Percentiles rank a stretch among this genome's conserved stretches.
Conservation (phyloP, 805 yeast species). For the Kuraishia ogatae region DNA sequence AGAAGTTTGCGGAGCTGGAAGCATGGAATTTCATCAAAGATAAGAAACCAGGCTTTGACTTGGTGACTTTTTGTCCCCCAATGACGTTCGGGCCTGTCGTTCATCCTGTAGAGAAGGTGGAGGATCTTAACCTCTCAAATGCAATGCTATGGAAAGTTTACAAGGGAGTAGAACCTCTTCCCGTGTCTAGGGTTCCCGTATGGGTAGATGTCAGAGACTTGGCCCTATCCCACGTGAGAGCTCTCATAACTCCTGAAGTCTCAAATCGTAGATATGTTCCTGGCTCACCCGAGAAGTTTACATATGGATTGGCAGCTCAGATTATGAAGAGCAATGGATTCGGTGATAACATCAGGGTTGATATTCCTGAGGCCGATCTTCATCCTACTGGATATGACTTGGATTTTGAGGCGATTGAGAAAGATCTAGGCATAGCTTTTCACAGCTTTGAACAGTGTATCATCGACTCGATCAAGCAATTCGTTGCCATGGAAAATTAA, state of each 20-base stretch:
- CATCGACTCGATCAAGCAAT: conserved; percentile 32
- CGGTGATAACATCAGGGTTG: conserved; percentile 11
- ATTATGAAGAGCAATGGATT: conserved; percentile 17
- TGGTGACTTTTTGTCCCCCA: conserved; percentile 27
- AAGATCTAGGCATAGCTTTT: conserved; percentile 29
- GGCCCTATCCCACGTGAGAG: conserved; percentile 22
- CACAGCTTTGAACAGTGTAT: conserved; percentile 29
- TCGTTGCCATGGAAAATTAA: conserved; percentile 8
- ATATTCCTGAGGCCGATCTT: conserved; percentile 9
- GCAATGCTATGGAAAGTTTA: conserved; percentile 21
- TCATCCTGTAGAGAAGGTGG: conserved; percentile 10
- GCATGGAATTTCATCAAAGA: conserved; percentile 30
- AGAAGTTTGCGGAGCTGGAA: conserved; percentile 31
- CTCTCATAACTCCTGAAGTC: conserved; percentile 14
- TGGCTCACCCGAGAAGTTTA: conserved; percentile 20
- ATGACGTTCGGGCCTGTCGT: conserved; percentile 14
- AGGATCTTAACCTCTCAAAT: conserved; percentile 34
- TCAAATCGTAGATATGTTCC: conserved; percentile 20
- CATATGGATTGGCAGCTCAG: conserved; percentile 21
- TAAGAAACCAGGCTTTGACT: conserved; percentile 17
- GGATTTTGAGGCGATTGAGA: conserved; percentile 27
- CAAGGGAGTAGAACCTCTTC: conserved; percentile 18
- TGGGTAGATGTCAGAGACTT: conserved; percentile 28
- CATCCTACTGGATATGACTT: conserved; percentile 13
- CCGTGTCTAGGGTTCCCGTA: conserved; percentile 17